Evolutionary conservation across 1,284 basidiomycete genomes (phyloP).

Genomic region (Marasmius fiardii): DNA sequence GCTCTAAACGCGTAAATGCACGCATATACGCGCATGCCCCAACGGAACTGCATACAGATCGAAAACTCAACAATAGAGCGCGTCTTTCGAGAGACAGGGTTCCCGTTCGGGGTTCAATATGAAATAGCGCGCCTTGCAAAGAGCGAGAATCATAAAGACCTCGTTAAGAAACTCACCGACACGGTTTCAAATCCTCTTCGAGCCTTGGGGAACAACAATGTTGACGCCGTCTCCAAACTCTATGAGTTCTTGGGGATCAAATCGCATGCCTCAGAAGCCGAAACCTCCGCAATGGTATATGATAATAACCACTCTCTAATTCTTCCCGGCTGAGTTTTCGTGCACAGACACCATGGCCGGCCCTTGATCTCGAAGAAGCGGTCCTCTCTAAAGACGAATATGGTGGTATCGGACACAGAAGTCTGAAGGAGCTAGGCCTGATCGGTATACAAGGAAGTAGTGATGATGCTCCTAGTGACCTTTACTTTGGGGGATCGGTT

Average conservation of each 20-base stretch:
- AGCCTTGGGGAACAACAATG: neutral
- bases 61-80: neutral
- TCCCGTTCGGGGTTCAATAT: slow-evolving; percentile 5
- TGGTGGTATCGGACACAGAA: slow-evolving; percentile 1
- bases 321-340: neutral
- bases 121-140: slow-evolving; percentile 2
- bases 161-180: neutral
- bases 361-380: slow-evolving; percentile 10
- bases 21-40: neutral
- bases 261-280: neutral
- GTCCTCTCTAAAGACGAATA: slow-evolving; percentile 1
- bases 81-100: neutral
- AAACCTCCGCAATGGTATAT: neutral
- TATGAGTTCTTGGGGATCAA: neutral
- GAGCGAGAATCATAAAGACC: neutral
- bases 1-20: neutral
- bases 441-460: too few species aligned
- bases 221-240: neutral
- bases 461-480: neutral
- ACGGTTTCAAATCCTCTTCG: neutral
- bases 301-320: too few species aligned
- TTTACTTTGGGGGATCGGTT: slow-evolving; percentile 10
- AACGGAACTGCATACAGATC: too few species aligned
- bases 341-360: slow-evolving; percentile 11
- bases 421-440: neutral